These are phyloP conservation scores for Alternaria metachromatica DNA, from an alignment of 2,329 filamentous ascomycete genomes.

Conservation along the genomic window DNA sequence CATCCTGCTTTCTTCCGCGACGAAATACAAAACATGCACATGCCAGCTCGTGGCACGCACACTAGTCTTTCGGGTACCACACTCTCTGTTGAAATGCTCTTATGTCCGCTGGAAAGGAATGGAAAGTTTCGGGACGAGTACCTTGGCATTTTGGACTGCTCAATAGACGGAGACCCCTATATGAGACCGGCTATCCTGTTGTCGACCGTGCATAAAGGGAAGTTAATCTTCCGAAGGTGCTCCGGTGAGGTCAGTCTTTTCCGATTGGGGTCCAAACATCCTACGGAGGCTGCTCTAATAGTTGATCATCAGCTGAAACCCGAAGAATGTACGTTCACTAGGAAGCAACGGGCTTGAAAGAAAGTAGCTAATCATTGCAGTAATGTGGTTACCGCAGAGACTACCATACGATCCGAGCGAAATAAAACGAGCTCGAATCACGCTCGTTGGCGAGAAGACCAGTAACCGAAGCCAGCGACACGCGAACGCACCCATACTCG, in stretches of 20 bases:
- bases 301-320: neutral
- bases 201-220: neutral
- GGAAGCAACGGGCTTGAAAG: fast-evolving
- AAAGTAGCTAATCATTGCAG: neutral
- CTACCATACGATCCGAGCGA: fast-evolving
- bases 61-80: neutral
- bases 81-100: neutral
- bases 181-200: neutral
- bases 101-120: neutral
- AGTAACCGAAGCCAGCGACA: neutral
- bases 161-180: neutral
- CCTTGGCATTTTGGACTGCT: neutral
- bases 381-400: fast-evolving
- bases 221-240: neutral
- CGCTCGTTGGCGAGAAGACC: neutral
- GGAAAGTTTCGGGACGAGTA: fast-evolving
- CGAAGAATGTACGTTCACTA: neutral
- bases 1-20: neutral
- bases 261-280: neutral
- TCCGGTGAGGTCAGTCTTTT: neutral
- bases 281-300: neutral
- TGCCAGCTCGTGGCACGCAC: neutral
- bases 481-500: neutral
- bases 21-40: neutral
- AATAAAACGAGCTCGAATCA: neutral